Conservation (phyloP, 148 eudicot species). For the Polygonum maritimum region DNA sequence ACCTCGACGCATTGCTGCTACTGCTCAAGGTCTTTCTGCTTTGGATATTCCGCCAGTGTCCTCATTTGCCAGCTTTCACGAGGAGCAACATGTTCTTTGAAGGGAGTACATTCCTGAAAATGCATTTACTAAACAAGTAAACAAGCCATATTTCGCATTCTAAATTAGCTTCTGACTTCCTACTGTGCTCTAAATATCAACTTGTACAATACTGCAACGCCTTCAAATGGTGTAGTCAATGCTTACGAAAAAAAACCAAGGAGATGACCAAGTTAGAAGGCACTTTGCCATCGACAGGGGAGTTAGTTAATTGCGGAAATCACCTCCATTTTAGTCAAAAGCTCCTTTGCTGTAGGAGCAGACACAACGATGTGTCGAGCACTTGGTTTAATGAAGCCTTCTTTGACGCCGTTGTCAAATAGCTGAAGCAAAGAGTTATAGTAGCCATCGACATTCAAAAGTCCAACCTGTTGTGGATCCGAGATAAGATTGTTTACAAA, state of each 20-base stretch:
- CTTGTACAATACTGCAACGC: too few species aligned
- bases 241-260: background rate
- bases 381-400: constrained; percentile 85
- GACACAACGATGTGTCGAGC: constrained; percentile 73
- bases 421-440: constrained; percentile 70
- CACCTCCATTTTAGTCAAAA: constrained; percentile 76
- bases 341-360: constrained; percentile 73
- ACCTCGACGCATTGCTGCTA: background rate
- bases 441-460: constrained; percentile 90
- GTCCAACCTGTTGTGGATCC: constrained; percentile 60
- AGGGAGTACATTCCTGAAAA: constrained; percentile 59
- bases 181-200: background rate
- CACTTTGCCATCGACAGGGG: background rate
- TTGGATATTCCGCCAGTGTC: constrained; percentile 55
- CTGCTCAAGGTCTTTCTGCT: background rate
- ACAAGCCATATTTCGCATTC: too few species aligned
- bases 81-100: constrained; percentile 67
- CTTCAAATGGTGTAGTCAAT: too few species aligned
- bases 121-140: background rate
- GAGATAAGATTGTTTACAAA: background rate
- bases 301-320: background rate
- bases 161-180: background rate
- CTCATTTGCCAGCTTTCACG: constrained; percentile 82
- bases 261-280: background rate
- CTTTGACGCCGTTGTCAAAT: constrained; percentile 91